phyloP scores from a whole-genome alignment of 2,329 filamentous ascomycete species.

The Trichoderma aggressivum region DNA sequence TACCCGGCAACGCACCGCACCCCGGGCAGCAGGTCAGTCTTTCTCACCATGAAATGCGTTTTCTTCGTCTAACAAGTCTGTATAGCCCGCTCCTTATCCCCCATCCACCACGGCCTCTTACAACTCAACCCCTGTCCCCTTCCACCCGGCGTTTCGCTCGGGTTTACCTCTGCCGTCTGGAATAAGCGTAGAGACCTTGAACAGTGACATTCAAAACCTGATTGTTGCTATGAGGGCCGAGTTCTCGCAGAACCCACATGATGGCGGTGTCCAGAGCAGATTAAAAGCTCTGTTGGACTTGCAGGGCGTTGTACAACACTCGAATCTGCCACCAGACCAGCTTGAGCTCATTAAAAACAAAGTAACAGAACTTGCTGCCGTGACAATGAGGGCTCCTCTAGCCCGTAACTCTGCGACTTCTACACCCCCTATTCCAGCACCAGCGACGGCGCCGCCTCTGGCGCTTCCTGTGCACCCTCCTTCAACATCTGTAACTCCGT shows the following conservation, averaged over 20 bases:
- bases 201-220: slow-evolving; percentile 76
- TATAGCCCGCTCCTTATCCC: slow-evolving; percentile 30
- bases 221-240: slow-evolving; percentile 70
- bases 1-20: slow-evolving; percentile 16
- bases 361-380: slow-evolving; percentile 69
- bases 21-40: slow-evolving; percentile 29
- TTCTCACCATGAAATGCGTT: neutral
- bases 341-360: slow-evolving; percentile 81
- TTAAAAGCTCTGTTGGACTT: slow-evolving; percentile 83
- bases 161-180: slow-evolving; percentile 39
- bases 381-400: slow-evolving; percentile 54
- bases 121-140: slow-evolving; percentile 36
- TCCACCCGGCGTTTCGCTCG: slow-evolving; percentile 40
- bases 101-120: slow-evolving; percentile 40
- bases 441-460: slow-evolving; percentile 31
- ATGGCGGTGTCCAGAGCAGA: slow-evolving; percentile 71
- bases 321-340: slow-evolving; percentile 75
- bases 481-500: slow-evolving; percentile 35
- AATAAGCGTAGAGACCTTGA: slow-evolving; percentile 69
- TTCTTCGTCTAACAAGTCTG: neutral
- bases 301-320: slow-evolving; percentile 68
- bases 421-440: slow-evolving; percentile 39
- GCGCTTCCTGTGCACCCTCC: slow-evolving; percentile 28
- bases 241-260: slow-evolving; percentile 71
- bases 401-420: slow-evolving; percentile 40